Evolutionary conservation across 108 stramenopile genomes (phyloP).

Genomic region (Nitzschia inconspicua): DNA sequence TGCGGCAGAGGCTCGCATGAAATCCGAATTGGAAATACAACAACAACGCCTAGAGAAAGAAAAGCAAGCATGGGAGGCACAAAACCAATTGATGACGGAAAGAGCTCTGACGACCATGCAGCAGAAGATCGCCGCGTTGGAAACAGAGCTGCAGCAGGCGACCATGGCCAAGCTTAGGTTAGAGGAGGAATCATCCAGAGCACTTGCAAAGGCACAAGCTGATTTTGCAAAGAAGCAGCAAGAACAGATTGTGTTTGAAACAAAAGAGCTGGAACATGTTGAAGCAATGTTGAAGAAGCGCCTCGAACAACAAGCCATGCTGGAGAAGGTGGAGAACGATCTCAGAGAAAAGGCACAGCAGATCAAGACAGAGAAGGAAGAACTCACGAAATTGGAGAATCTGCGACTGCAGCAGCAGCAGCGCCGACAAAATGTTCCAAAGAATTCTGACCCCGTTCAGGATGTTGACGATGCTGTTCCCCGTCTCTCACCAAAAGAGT

Average conservation of each 20-base stretch:
- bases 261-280: constrained; percentile 8
- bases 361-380: constrained; percentile 1
- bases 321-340: neutral
- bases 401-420: neutral
- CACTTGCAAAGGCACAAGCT: constrained; percentile 22
- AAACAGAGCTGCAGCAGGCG: constrained; percentile 8
- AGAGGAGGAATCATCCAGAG: constrained; percentile 34
- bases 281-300: constrained; percentile 6
- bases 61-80: too few relatives aligned
- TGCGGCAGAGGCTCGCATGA: constrained; percentile 14
- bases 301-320: neutral
- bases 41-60: constrained; percentile 4
- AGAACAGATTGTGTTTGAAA: constrained; percentile 33
- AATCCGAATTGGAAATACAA: constrained; percentile 10
- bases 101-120: constrained; percentile 30
- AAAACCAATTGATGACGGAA: constrained; percentile 34
- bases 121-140: constrained; percentile 29
- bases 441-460: neutral
- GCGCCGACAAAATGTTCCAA: neutral
- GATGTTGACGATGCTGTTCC: neutral
- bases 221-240: constrained; percentile 32
- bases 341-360: neutral
- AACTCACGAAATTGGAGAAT: neutral
- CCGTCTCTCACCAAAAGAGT: neutral
- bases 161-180: constrained; percentile 4